Base-by-base conservation (phyloP, 768 basidiomycete species). In the Termitomyces sp. region DNA sequence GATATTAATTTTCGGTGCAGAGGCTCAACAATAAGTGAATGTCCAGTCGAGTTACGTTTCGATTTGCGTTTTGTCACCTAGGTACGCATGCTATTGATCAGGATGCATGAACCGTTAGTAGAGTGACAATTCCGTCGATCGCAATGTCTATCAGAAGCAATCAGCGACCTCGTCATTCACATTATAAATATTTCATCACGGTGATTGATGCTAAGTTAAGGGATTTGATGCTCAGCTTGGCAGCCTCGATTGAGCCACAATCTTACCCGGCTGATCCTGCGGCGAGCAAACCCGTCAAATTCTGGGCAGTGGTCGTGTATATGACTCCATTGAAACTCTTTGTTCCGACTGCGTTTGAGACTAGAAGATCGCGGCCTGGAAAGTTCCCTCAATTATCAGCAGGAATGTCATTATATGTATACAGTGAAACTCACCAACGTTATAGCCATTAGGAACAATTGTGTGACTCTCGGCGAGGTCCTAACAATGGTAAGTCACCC, bases 221-320 rank as follows among this genome's bases (percentile, higher is more conserved):
- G 14, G 49, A 50, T 3, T 56, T 10, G 36, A 36, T 50, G 3
- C 5, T 45, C 4, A 61, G 37, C 37, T 29, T 29, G 4, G 14
- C 20, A 32, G 45, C 34, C 43, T 11, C 32, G 29, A 59, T 48
- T 36, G 36, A 51, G 45, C 14, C 47, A 53, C 37, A 61, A 51
- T 66, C 73, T 62, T 57, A 79, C 73, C 86, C 84, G 0, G 68
- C 52, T 31, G 76, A 71, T 5, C 88, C 87, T 5, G 82, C 63
- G 3, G 81, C 66, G 61, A 89, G 76, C 31, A 90, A 74, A 5
- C 84, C 84, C 2, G 80, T 81, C 29, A 88, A 50, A 54, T 81
- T 81, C 65, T 76, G 59, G 9, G 74, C 77, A 1, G 70, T 72
- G 0, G 85, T 83, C 20, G 57, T 66, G 63, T 87, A 91, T 0